These are phyloP conservation scores for Pseudogymnoascus verrucosus DNA, from an alignment of 2,329 filamentous ascomycete species.

Conservation along the genomic window DNA sequence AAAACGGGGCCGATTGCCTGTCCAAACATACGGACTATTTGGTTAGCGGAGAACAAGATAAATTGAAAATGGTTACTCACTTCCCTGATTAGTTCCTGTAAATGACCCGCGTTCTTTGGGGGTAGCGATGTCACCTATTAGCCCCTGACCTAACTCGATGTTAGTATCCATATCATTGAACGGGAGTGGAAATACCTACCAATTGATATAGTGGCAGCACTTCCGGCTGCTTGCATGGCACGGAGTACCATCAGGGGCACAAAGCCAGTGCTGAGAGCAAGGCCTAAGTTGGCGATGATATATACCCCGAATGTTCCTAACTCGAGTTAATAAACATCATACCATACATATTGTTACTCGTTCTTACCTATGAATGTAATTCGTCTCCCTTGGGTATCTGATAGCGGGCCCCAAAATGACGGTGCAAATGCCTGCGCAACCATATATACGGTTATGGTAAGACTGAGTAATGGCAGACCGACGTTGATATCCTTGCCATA, in stretches of 20 bases:
- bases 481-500: slow-evolving; percentile 23
- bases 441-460: slow-evolving; percentile 41
- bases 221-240: slow-evolving; percentile 40
- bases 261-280: slow-evolving; percentile 38
- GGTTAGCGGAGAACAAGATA: slow-evolving; percentile 2
- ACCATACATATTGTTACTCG: neutral
- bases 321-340: neutral
- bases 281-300: slow-evolving; percentile 37
- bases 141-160: slow-evolving; percentile 27
- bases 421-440: slow-evolving; percentile 44
- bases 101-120: slow-evolving; percentile 32
- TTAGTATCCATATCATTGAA: slow-evolving; percentile 6
- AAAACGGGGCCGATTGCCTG: slow-evolving; percentile 38
- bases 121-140: slow-evolving; percentile 34
- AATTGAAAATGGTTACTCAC: slow-evolving; percentile 20
- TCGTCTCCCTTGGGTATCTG: slow-evolving; percentile 39
- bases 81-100: slow-evolving; percentile 32
- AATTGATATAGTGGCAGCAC: slow-evolving; percentile 40
- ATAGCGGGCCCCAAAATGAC: slow-evolving; percentile 39
- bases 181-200: slow-evolving; percentile 23
- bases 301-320: slow-evolving; percentile 39
- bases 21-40: slow-evolving; percentile 33
- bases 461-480: slow-evolving; percentile 27
- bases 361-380: slow-evolving; percentile 19
- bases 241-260: slow-evolving; percentile 37